Evolutionary conservation across 1,139 yeast species (phyloP), one percentile per base, ranked within the genome.

Genomic region (Torulaspora globosa): DNA sequence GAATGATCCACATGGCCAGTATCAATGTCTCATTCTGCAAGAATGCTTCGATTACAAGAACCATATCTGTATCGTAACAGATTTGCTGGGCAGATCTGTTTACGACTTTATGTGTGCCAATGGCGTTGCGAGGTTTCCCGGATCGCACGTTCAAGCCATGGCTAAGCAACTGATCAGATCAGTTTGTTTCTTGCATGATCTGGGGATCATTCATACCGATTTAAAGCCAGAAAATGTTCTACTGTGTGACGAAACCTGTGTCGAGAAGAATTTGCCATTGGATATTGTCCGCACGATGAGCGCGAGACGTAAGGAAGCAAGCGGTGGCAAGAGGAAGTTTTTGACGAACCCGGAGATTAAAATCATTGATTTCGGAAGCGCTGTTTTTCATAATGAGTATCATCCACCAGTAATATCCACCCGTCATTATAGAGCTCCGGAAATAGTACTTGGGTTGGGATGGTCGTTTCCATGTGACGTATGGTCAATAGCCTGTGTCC

Each of bases 401-500:
- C 99, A 94, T 69, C 82, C 95, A 8, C 80, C 84, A 30, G 82
- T 94, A 21, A 96, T 94, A 9, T 86, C 96, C 11, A 92, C 98
- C 2, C 75, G 99, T 46, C 98, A 94, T 67, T 94, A 94, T 67
- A 73, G 99, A 47, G 98, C 98, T 0, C 98, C 98, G 0, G 99
- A 94, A 65, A 89, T 94, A 55, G 90, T 92, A 2, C 70, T 94
- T 31, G 97, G 97, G 1, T 75, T 80, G 29, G 97, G 97, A 31
- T 94, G 98, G 92, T 80, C 88, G 2, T 83, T 76, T 55, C 88
- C 90, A 1, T 92, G 98, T 67, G 99, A 94, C 66, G 72, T 92
- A 69, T 94, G 98, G 99, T 87, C 96, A 1, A 76, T 92, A 46
- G 99, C 97, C 0, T 90, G 98, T 65, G 89, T 94, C 12, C 70